Conservation (phyloP, 176 grass and related monocot species). For the Carex littledalei region DNA sequence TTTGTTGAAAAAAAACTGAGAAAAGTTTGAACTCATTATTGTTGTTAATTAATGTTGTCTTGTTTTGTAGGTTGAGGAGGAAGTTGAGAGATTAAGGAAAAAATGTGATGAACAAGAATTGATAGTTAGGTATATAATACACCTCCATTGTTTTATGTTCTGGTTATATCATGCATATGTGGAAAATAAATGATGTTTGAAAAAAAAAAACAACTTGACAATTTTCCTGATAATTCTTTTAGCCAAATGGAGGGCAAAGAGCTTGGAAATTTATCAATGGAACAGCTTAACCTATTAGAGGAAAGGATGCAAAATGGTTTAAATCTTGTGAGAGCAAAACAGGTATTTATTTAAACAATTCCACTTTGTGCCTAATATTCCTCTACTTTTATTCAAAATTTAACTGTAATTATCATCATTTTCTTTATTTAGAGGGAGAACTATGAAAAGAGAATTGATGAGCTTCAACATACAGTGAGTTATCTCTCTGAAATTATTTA, state of each 20-base stretch:
- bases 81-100: background rate
- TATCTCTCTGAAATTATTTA: background rate
- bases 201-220: background rate
- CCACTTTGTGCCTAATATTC: background rate
- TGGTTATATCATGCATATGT: background rate
- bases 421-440: background rate
- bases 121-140: background rate
- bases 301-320: slow-evolving; percentile 43
- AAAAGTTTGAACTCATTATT: background rate
- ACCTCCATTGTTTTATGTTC: background rate
- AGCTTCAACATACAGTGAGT: background rate
- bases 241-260: slow-evolving; percentile 87
- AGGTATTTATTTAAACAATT: slow-evolving; percentile 28
- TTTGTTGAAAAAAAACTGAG: background rate
- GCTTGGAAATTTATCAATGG: slow-evolving; percentile 45
- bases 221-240: background rate
- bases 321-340: slow-evolving; percentile 42
- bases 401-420: background rate
- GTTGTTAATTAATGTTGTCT: background rate
- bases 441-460: background rate
- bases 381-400: background rate
- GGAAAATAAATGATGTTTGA: background rate
- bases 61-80: background rate
- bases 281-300: slow-evolving; percentile 62
- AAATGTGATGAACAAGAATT: background rate